Conservation (phyloP, 805 yeast species). For the Metschnikowia chrysomelidarum region DNA sequence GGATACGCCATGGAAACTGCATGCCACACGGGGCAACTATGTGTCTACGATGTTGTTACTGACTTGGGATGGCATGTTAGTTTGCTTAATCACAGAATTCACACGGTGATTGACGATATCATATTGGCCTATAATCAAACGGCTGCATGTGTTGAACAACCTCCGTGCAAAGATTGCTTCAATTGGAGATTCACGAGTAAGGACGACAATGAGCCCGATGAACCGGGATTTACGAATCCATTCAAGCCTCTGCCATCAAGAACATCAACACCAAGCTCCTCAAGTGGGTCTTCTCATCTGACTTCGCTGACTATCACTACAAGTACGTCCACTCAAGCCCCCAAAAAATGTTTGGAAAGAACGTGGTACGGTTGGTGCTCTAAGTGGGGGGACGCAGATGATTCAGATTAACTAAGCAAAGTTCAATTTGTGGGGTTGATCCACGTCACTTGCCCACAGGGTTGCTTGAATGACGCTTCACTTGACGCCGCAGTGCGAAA, state of each 20-base stretch:
- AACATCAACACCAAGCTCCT: neutral
- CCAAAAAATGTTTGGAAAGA: conserved; percentile 50
- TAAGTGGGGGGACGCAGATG: conserved; percentile 43
- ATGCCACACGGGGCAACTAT: conserved; percentile 87
- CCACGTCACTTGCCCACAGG: neutral
- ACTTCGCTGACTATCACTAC: conserved; percentile 4
- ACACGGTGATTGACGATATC: conserved; percentile 83
- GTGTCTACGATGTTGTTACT: conserved; percentile 84
- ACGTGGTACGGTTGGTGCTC: conserved; percentile 70
- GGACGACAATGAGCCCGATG: conserved; percentile 39
- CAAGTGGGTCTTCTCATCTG: conserved; percentile 7
- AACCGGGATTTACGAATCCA: conserved; percentile 39
- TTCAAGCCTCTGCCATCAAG: conserved; percentile 25
- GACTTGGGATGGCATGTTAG: conserved; percentile 92
- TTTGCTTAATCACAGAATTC: conserved; percentile 84
- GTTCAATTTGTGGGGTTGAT: neutral
- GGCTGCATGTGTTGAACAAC: conserved; percentile 69
- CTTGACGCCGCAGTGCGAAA: conserved; percentile 3
- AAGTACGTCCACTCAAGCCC: conserved; percentile 23
- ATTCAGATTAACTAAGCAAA: conserved; percentile 1
- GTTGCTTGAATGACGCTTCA: neutral
- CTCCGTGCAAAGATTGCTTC: conserved; percentile 87
- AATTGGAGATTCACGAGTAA: conserved; percentile 77
- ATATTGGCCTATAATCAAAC: conserved; percentile 70
- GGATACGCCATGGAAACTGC: conserved; percentile 97